Base-by-base conservation (phyloP, 208 protist genomes). In the Trypanosoma cruzi region DNA sequence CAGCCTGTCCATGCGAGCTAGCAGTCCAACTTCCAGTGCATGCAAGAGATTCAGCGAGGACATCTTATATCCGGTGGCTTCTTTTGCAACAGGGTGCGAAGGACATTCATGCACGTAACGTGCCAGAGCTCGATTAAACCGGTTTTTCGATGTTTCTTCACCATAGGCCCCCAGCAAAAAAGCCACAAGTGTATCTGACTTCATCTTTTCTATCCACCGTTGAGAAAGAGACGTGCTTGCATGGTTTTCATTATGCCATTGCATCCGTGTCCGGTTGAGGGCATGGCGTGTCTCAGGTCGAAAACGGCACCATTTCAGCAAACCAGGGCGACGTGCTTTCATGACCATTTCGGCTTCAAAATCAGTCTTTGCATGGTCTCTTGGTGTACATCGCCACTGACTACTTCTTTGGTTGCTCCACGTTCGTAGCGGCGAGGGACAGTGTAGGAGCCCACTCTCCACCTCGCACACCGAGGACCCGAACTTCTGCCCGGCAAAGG, bases 221-320 rank as follows among this genome's bases (percentile, higher is more conserved):
- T 46, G 26, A 16, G 60, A 65, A 31, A 65, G 26, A 6, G 37
- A 31, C 13, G 26, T 44, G 0, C 37, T n/a, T 37, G 14, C 14
- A 36, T 50, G 1, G 13, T 55, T 26, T 22, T 40, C 46, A 50
- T 54, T 37, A 34, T n/a, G 2, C 60, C 60, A 65, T 13, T 55
- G 60, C 7, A 4, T 10, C n/a, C 60, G 42, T 65, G 60, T 65
- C n/a, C 60, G 60, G 28, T 65, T 53, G 32, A 65, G 60, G 36
- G 60, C 60, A 34, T 34, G 7, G 31, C 54, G 14, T 22, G 60
- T 65, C 20, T 65, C 44, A 13, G 60, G 60, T 11, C 46, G 60
- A 22, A 65, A 65, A 22, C 60, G 37, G 31, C 60, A 65, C 60
- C 46, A 65, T 50, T 55, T 40, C 29, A 59, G 20, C 29, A 59